Evolutionary conservation across 768 basidiomycete species (phyloP).

Genomic region (Tephrocybe sp.): DNA sequence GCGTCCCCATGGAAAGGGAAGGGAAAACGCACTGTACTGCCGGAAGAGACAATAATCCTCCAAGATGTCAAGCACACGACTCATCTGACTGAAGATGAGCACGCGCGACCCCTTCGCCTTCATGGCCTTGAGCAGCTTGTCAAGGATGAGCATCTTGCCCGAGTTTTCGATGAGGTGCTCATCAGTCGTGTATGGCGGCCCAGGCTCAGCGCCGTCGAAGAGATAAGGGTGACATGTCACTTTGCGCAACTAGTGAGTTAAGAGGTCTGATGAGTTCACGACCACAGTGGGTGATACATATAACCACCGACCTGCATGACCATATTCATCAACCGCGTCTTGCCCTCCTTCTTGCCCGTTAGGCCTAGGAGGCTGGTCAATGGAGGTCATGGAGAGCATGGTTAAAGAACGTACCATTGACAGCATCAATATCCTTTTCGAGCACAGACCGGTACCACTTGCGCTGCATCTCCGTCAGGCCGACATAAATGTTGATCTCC

Average conservation of each 20-base stretch:
- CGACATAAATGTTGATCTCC: slow-evolving; percentile 98
- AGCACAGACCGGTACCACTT: slow-evolving; percentile 97
- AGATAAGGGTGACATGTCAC: slow-evolving; percentile 91
- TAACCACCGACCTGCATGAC: slow-evolving; percentile 94
- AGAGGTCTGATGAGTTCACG: too few species aligned
- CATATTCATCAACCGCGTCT: slow-evolving; percentile 97
- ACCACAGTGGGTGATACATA: too few species aligned
- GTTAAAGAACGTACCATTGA: slow-evolving; percentile 65
- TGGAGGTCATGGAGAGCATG: background rate
- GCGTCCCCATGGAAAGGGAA: background rate
- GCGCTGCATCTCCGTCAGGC: slow-evolving; percentile 94
- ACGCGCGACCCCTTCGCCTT: slow-evolving; percentile 93
- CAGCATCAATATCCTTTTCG: slow-evolving; percentile 98
- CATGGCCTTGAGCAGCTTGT: slow-evolving; percentile 87
- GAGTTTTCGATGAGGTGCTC: slow-evolving; percentile 93
- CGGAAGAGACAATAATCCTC: slow-evolving; percentile 97
- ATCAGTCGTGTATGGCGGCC: slow-evolving; percentile 97
- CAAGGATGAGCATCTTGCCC: slow-evolving; percentile 97
- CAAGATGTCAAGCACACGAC: slow-evolving; percentile 95
- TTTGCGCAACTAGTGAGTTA: slow-evolving; percentile 75
- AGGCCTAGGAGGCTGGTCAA: slow-evolving; percentile 48
- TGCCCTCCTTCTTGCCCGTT: slow-evolving; percentile 97
- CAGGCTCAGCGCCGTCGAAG: slow-evolving; percentile 97
- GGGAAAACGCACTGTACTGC: slow-evolving; percentile 66
- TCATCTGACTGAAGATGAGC: slow-evolving; percentile 99